A percentile compares a stretch with the other conserved stretches of the same genome.
phyloP scores from a whole-genome alignment of 352 stramenopile species.

The Discostella stelligera region DNA sequence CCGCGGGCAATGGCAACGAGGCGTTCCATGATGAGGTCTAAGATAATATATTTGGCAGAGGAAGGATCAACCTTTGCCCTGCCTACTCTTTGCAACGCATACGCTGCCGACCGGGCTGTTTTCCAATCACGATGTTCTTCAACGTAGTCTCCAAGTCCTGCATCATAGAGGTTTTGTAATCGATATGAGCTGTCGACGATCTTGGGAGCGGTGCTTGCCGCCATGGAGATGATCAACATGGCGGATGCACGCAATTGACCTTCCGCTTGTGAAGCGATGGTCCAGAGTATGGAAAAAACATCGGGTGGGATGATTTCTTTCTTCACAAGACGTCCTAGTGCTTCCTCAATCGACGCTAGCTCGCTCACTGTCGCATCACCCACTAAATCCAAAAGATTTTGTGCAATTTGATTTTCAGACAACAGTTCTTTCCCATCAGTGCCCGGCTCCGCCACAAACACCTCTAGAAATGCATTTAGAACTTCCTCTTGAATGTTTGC shows the following conservation, averaged over 20 bases:
- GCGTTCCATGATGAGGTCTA: constrained; percentile 88
- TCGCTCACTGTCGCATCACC: constrained; percentile 74
- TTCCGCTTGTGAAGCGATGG: constrained; percentile 54
- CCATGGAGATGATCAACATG: constrained; percentile 77
- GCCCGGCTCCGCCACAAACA: constrained; percentile 77
- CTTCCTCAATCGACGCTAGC: constrained; percentile 82
- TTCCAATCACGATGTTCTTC: constrained; percentile 77
- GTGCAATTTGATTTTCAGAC: constrained; percentile 78
- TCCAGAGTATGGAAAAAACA: constrained; percentile 81
- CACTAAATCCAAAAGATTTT: constrained; percentile 79
- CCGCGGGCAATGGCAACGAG: constrained; percentile 87
- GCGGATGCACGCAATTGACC: constrained; percentile 62
- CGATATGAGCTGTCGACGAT: constrained; percentile 79
- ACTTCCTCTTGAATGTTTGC: constrained; percentile 89
- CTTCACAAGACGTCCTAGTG: constrained; percentile 73
- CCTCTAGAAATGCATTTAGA: constrained; percentile 84
- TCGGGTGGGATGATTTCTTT: constrained; percentile 74
- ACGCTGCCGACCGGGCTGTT: constrained; percentile 65
- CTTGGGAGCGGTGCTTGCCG: constrained; percentile 65
- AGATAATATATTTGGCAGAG: constrained; percentile 86
- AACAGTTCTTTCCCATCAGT: constrained; percentile 72
- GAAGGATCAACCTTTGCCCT: constrained; percentile 68
- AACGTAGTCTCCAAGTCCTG: constrained; percentile 73
- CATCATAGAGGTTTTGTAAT: constrained; percentile 77
- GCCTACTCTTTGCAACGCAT: constrained; percentile 73